Conservation (phyloP, 306 rosid genomes). For the Quercus parvula region DNA sequence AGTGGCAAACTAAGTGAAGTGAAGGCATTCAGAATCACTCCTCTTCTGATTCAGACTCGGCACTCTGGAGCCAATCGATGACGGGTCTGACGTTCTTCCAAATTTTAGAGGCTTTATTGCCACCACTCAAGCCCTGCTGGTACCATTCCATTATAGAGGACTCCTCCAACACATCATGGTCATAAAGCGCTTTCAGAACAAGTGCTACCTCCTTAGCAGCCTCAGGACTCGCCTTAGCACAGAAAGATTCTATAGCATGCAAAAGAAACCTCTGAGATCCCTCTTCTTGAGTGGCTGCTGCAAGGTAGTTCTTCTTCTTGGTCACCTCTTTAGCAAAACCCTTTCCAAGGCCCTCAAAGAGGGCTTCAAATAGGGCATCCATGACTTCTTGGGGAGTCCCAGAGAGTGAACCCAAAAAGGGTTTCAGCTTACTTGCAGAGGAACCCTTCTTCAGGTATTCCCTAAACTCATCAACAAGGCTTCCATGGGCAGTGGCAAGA, state of each 20-base stretch:
- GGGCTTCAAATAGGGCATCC: slow-evolving; percentile 47
- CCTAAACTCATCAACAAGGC: slow-evolving; percentile 38
- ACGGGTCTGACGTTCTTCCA: slow-evolving; percentile 55
- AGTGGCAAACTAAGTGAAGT: neutral
- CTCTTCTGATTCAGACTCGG: slow-evolving; percentile 60
- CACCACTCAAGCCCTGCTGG: slow-evolving; percentile 36
- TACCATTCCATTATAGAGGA: slow-evolving; percentile 46
- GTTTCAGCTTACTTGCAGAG: slow-evolving; percentile 32
- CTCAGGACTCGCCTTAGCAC: slow-evolving; percentile 30
- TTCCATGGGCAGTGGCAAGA: slow-evolving; percentile 13
- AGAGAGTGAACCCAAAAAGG: slow-evolving; percentile 44
- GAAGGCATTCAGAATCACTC: slow-evolving; percentile 26
- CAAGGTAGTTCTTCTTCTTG: slow-evolving; percentile 49
- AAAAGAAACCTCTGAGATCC: slow-evolving; percentile 46
- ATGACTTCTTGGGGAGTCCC: slow-evolving; percentile 52
- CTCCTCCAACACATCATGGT: slow-evolving; percentile 44
- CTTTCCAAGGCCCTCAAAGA: slow-evolving; percentile 51
- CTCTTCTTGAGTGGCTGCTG: slow-evolving; percentile 31
- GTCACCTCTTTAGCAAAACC: slow-evolving; percentile 58
- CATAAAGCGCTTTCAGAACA: slow-evolving; percentile 52
- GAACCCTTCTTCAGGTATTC: slow-evolving; percentile 43
- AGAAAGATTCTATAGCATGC: slow-evolving; percentile 38
- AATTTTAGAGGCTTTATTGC: slow-evolving; percentile 27
- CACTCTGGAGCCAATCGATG: slow-evolving; percentile 65
- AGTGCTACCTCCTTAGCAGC: slow-evolving; percentile 49